phyloP scores from a whole-genome alignment of 2,329 filamentous ascomycete genomes.

The Juglanconis juglandina region DNA sequence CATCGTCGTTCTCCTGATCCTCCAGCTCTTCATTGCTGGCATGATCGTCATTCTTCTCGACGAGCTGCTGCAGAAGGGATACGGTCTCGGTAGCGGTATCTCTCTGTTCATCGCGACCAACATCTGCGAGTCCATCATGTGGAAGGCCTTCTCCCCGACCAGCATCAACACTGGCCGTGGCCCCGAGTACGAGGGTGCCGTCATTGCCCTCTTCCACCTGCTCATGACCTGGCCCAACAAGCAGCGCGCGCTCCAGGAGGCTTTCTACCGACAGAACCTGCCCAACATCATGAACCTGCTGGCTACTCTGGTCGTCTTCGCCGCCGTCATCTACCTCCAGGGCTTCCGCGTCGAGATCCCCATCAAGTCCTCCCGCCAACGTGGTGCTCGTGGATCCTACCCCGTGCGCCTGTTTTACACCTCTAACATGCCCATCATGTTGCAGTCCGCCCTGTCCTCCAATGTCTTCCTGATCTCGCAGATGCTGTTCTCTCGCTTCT shows the following conservation, averaged over 20 bases:
- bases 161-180: slow-evolving; percentile 99
- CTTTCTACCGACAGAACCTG: slow-evolving; percentile 98
- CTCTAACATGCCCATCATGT: slow-evolving; percentile 99
- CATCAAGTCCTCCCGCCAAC: slow-evolving; percentile 98
- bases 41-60: slow-evolving; percentile 99
- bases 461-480: slow-evolving; percentile 99
- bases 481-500: slow-evolving; percentile 99
- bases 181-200: slow-evolving; percentile 97
- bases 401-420: slow-evolving; percentile 99
- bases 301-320: slow-evolving; percentile 88
- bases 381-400: slow-evolving; percentile 96
- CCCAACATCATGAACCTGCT: slow-evolving; percentile 99
- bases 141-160: slow-evolving; percentile 99
- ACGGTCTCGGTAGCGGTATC: slow-evolving; percentile 96
- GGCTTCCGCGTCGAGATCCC: slow-evolving; percentile 99
- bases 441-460: slow-evolving; percentile 96
- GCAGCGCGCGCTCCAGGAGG: slow-evolving; percentile 95
- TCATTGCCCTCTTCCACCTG: slow-evolving; percentile 96
- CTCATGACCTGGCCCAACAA: slow-evolving; percentile 99
- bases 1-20: slow-evolving; percentile 96
- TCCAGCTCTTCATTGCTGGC: slow-evolving; percentile 95
- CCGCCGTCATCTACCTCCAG: slow-evolving; percentile 97
- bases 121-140: slow-evolving; percentile 99
- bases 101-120: slow-evolving; percentile 99
- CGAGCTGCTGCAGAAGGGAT: slow-evolving; percentile 98